Conservation (phyloP, 2,329 filamentous ascomycete genomes). For the Metarhizium guizhouense region DNA sequence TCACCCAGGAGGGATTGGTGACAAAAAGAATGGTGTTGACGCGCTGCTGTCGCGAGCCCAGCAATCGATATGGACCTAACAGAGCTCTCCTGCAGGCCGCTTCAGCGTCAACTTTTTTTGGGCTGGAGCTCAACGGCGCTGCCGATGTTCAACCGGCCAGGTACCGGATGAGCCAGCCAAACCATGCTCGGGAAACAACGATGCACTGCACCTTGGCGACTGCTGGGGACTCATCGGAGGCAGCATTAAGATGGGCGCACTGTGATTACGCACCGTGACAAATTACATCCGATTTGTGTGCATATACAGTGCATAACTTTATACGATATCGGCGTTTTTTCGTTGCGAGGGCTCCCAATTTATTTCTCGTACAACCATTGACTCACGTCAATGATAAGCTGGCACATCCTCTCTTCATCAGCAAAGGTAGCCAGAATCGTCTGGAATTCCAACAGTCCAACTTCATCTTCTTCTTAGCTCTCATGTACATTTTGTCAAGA, state of each 20-base stretch:
- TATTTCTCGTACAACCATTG: background rate
- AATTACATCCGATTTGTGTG: background rate
- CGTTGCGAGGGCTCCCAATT: background rate
- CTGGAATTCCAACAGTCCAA: background rate
- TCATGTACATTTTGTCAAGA: constrained; percentile 19
- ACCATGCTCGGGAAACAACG: too few species aligned
- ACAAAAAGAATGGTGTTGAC: constrained; percentile 21
- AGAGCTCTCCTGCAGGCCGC: background rate
- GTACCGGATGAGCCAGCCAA: background rate
- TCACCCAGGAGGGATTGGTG: constrained; percentile 21
- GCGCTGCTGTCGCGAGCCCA: constrained; percentile 21
- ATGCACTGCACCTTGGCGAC: too few species aligned
- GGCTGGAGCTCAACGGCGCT: constrained; percentile 15
- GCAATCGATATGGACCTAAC: background rate
- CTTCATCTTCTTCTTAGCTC: background rate
- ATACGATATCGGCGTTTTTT: background rate
- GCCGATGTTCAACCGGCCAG: constrained; percentile 18
- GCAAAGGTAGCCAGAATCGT: background rate
- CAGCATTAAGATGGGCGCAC: background rate
- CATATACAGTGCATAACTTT: background rate
- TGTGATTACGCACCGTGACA: background rate
- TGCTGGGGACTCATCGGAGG: background rate
- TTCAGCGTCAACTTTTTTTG: constrained; percentile 12
- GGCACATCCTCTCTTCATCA: constrained; percentile 10
- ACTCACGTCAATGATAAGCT: background rate